phyloP scores from a whole-genome alignment of 345 rosid genomes.

The Lepidium didymum region DNA sequence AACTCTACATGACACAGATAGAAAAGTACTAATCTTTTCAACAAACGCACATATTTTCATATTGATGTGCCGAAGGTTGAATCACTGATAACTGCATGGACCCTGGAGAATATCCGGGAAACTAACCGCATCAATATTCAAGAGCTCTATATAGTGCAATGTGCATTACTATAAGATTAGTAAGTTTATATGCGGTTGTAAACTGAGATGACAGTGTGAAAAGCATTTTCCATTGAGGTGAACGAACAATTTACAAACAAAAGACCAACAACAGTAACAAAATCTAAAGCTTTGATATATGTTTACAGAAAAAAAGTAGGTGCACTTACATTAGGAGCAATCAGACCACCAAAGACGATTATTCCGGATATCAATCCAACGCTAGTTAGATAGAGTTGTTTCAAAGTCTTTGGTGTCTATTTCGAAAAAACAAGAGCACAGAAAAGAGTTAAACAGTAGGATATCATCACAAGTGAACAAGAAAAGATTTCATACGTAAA shows the following conservation, averaged over 20 bases:
- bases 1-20: neutral
- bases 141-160: neutral
- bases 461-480: neutral
- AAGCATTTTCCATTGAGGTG: neutral
- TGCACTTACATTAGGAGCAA: conserved; percentile 80
- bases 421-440: conserved; percentile 9
- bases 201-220: neutral
- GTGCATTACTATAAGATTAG: neutral
- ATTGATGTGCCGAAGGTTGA: neutral
- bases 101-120: neutral
- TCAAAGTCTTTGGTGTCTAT: conserved; percentile 79
- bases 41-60: neutral
- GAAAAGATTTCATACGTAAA: neutral
- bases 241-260: neutral
- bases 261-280: neutral
- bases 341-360: conserved; percentile 79
- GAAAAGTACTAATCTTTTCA: neutral
- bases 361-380: conserved; percentile 61
- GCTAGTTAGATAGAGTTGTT: conserved; percentile 78
- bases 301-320: neutral
- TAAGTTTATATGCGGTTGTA: neutral
- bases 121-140: neutral
- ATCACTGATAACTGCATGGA: neutral
- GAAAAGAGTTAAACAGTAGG: neutral
- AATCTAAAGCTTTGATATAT: neutral